Percentiles rank a stretch among this genome's conserved stretches.
Conservation (phyloP, 441 rosid species). For the Arabidopsis lyrata region DNA sequence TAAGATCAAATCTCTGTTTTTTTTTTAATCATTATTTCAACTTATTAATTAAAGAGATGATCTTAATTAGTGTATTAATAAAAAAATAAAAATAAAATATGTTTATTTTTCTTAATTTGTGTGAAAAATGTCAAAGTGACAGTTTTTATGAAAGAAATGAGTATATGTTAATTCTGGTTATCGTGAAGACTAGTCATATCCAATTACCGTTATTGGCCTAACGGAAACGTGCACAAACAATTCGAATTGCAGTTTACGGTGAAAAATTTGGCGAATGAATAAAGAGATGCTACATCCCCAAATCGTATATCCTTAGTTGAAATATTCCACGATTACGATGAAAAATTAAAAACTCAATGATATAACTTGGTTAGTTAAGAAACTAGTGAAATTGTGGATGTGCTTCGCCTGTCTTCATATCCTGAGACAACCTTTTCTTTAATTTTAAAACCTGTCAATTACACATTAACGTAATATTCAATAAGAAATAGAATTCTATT, state of each 20-base stretch:
- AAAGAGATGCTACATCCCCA: conserved; percentile 35
- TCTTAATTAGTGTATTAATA: too few species aligned
- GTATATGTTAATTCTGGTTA: background rate
- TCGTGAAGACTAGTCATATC: conserved; percentile 42
- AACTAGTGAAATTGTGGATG: conserved; percentile 23
- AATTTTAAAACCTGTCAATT: conserved; percentile 29
- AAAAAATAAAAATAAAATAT: too few species aligned
- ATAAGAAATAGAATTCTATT: conserved; percentile 26
- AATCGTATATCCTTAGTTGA: conserved; percentile 43
- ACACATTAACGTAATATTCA: conserved; percentile 35
- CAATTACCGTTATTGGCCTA: background rate
- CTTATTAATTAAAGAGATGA: too few species aligned
- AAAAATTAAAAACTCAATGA: background rate
- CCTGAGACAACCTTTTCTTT: conserved; percentile 36
- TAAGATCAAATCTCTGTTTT: too few species aligned
- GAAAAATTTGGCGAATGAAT: conserved; percentile 24
- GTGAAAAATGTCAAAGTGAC: too few species aligned
- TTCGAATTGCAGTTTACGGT: conserved; percentile 4
- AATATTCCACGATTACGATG: conserved; percentile 24
- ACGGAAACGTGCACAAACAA: conserved; percentile 28
- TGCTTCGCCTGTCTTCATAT: conserved; percentile 42
- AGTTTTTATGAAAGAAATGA: too few species aligned
- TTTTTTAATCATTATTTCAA: too few species aligned
- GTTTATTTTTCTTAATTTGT: too few species aligned
- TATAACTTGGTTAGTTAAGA: conserved; percentile 11